Percentiles rank a stretch among this genome's conserved stretches.
Conservation (phyloP, 2,329 filamentous ascomycete genomes). For the Elsinoe ampelina region DNA sequence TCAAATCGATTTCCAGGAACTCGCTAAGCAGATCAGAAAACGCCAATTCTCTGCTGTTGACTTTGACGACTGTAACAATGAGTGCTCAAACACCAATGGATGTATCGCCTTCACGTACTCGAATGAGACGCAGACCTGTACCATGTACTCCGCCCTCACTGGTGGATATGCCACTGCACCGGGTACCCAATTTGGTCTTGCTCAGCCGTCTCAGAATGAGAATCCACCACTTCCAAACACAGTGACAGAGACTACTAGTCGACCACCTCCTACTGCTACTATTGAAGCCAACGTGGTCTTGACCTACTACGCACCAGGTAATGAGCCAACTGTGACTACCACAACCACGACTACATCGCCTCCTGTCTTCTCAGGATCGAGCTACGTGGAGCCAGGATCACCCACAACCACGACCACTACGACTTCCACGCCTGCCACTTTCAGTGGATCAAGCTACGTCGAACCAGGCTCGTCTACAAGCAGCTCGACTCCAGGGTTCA, state of each 20-base stretch:
- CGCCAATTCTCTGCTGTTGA: background rate
- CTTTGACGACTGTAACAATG: slow-evolving; percentile 7
- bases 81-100: slow-evolving; percentile 7
- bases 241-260: slow-evolving; percentile 3
- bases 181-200: slow-evolving; percentile 9
- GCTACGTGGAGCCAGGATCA: background rate
- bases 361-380: background rate
- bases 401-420: background rate
- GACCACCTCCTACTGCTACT: slow-evolving; percentile 1
- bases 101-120: slow-evolving; percentile 12
- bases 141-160: slow-evolving; percentile 1
- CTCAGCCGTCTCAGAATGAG: slow-evolving; percentile 4
- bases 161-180: slow-evolving; percentile 3
- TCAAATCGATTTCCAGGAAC: slow-evolving; percentile 5
- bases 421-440: background rate
- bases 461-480: background rate
- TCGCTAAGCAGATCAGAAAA: background rate
- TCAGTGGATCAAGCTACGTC: slow-evolving; percentile 8
- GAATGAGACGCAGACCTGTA: background rate
- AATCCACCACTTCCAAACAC: background rate
- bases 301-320: slow-evolving; percentile 8
- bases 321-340: background rate
- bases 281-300: background rate
- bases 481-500: background rate
- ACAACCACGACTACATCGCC: background rate